Conservation (phyloP, 768 basidiomycete species). For the Trametes elegans region DNA sequence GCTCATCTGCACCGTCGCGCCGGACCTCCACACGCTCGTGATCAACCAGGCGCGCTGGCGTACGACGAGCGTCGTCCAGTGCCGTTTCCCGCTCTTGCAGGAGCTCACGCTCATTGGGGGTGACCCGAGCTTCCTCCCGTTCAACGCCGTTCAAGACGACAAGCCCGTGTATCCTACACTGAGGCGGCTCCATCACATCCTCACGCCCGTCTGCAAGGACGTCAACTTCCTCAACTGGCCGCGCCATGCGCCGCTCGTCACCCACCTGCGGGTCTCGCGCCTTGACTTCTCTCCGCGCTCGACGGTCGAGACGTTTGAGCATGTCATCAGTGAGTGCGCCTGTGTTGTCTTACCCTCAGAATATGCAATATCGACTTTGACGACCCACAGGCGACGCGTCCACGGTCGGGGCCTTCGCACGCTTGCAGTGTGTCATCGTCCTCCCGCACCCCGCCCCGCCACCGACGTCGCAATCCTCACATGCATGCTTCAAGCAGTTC, state of each 20-base stretch:
- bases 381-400: background rate
- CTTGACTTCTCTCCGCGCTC: background rate
- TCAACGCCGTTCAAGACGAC: background rate
- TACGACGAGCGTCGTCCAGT: background rate
- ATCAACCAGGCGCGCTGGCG: constrained; percentile 10
- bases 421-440: constrained; percentile 7
- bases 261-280: constrained; percentile 8
- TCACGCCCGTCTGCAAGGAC: constrained; percentile 4
- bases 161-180: constrained; percentile 1
- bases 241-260: constrained; percentile 5
- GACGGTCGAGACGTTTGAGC: background rate
- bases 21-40: constrained; percentile 6
- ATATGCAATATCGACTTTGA: background rate
- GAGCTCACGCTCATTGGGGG: constrained; percentile 12
- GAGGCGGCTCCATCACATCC: constrained; percentile 6
- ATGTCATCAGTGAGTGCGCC: background rate
- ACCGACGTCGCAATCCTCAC: background rate
- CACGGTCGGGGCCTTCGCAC: constrained; percentile 1
- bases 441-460: constrained; percentile 12
- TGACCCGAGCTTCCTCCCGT: constrained; percentile 8
- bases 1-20: constrained; percentile 7
- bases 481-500: constrained; percentile 1
- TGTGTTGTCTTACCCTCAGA: too few relatives aligned
- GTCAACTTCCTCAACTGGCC: constrained; percentile 10
- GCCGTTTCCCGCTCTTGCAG: constrained; percentile 2